Percentiles rank a stretch among this genome's conserved stretches.
These are phyloP conservation scores for Tolypocladium paradoxum DNA, from an alignment of 2,329 filamentous ascomycete species.

Conservation along the genomic window DNA sequence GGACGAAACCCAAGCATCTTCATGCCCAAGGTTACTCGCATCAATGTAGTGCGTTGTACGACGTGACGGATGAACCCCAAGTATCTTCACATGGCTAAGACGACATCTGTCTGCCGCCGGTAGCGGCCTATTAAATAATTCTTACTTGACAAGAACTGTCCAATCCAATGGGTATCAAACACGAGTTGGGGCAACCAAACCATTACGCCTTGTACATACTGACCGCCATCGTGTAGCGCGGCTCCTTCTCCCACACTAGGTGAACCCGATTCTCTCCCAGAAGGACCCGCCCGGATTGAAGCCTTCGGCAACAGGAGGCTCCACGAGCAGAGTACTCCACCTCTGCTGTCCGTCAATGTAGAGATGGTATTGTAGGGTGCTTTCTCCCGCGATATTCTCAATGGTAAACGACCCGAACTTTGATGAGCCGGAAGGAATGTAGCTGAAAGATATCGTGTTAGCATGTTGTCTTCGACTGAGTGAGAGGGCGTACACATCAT, in stretches of 20 bases:
- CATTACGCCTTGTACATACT: background rate
- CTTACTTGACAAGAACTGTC: background rate
- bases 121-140: background rate
- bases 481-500: conserved; percentile 10
- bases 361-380: conserved; percentile 66
- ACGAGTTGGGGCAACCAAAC: background rate
- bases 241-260: background rate
- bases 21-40: too few relatives aligned
- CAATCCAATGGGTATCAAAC: background rate
- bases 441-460: conserved; percentile 31
- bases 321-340: conserved; percentile 56
- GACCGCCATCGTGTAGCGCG: background rate
- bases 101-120: background rate
- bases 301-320: conserved; percentile 23
- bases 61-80: background rate
- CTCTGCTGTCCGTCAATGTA: conserved; percentile 71
- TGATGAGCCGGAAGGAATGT: conserved; percentile 73
- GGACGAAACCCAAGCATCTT: too few relatives aligned
- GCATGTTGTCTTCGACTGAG: background rate
- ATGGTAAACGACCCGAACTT: conserved; percentile 75
- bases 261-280: conserved; percentile 31
- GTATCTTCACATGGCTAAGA: background rate
- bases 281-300: conserved; percentile 26
- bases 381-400: conserved; percentile 52
- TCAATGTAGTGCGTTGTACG: too few relatives aligned